Evolutionary conservation across 257 asterid species (phyloP), one percentile per base, ranked within the genome.

Genomic region (Salvia hispanica): DNA sequence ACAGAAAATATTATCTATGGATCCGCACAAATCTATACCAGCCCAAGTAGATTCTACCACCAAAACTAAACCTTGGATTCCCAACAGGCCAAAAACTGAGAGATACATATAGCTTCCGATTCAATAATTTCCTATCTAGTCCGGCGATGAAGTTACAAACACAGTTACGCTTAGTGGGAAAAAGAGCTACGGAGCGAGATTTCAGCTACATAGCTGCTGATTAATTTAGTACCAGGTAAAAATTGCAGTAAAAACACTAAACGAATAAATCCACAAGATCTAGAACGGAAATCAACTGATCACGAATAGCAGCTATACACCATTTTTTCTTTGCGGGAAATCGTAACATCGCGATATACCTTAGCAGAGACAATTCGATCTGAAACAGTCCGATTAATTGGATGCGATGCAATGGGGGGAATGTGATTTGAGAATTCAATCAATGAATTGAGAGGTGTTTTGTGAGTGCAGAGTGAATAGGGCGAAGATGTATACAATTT

Each of bases 361-460:
- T 74, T 57, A 36, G 21, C 65, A 28, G 18, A 52, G 48, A 55
- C 21, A 50, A 56, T 28, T 39, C 52, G 78, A 74, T 67, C 78
- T 46, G 66, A 65, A 66, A 51, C 55, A 16, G 50, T 10, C 21
- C 53, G 67, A 71, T 65, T 71, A 75, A 69, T 56, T 16, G 39
- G 72, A 71, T 50, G 70, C 52, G 80, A 80, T 56, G 72, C 52
- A 78, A 80, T 74, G 80, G 70, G 76, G 59, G 71, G 64, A 57
- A 66, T 63, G 55, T 71, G 53, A 67, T 67, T 72, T n/a, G 59
- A n/a, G 66, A 60, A 79, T 13, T 21, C 58, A 68, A 42, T 31
- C 60, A 58, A n/a, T 0, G 62, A 18, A 46, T 21, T 36, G 63
- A 53, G 45, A 72, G 36, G 13, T 21, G 0, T 8, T 45, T 46